Conservation (phyloP, 768 basidiomycete species). For the Suillus americanus region DNA sequence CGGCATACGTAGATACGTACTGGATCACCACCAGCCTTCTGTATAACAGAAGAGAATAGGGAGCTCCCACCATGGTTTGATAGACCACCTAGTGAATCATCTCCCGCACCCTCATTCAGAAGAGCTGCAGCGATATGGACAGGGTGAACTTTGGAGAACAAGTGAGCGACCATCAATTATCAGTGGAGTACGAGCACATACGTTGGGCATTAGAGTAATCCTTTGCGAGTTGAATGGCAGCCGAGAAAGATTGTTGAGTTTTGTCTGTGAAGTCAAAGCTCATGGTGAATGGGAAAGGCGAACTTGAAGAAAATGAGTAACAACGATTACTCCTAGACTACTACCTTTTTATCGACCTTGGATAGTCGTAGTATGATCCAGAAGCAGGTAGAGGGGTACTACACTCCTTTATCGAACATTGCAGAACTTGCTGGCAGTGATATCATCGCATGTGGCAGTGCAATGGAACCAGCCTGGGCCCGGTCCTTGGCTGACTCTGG, state of each 20-base stretch:
- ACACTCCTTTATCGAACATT: conserved; percentile 4
- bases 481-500: background rate
- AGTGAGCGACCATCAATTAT: background rate
- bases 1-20: conserved; percentile 40
- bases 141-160: conserved; percentile 60
- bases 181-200: conserved; percentile 31
- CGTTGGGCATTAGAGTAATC: conserved; percentile 84
- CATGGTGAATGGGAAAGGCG: conserved; percentile 17
- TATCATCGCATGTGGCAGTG: background rate
- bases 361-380: background rate
- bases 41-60: conserved; percentile 75
- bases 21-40: conserved; percentile 83
- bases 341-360: background rate
- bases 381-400: background rate
- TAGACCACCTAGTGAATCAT: conserved; percentile 35
- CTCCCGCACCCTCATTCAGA: conserved; percentile 60
- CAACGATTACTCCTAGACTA: background rate
- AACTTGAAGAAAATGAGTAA: background rate
- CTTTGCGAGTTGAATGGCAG: conserved; percentile 78
- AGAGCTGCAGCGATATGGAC: conserved; percentile 81
- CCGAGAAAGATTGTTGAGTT: conserved; percentile 64
- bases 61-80: conserved; percentile 40
- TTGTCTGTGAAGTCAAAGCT: conserved; percentile 87
- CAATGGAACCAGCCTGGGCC: background rate
- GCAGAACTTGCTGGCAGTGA: conserved; percentile 6